Percentiles rank a stretch among this genome's conserved stretches.
phyloP scores from a whole-genome alignment of 2,329 filamentous ascomycete genomes.

The Magnaporthiopsis incrustans region DNA sequence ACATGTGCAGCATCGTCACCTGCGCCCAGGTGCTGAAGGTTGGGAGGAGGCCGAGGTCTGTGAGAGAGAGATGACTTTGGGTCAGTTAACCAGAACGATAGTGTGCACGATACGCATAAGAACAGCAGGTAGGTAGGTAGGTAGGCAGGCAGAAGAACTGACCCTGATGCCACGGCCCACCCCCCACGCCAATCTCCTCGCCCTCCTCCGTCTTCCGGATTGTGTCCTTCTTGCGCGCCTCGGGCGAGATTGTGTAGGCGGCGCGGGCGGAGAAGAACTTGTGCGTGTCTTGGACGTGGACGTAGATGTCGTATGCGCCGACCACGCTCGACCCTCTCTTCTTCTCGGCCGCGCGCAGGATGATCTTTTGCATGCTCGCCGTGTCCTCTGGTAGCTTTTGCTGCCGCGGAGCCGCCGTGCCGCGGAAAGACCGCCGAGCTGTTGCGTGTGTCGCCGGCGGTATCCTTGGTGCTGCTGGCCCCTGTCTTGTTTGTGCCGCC shows the following conservation, averaged over 20 bases:
- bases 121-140: neutral
- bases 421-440: neutral
- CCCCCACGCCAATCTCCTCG: slow-evolving; percentile 71
- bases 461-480: neutral
- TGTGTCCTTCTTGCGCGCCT: slow-evolving; percentile 54
- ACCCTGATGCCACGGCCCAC: slow-evolving; percentile 79
- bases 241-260: slow-evolving; percentile 66
- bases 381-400: neutral
- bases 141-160: slow-evolving; percentile 19
- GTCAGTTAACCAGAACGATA: neutral
- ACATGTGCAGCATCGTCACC: slow-evolving; percentile 94
- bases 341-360: neutral
- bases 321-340: neutral
- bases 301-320: neutral
- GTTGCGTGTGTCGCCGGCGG: neutral
- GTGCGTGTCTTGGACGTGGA: slow-evolving; percentile 24
- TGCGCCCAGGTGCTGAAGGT: slow-evolving; percentile 97
- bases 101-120: no score
- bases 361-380: slow-evolving; percentile 8
- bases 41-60: slow-evolving; percentile 69
- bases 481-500: neutral
- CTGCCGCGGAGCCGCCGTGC: neutral
- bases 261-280: slow-evolving; percentile 65
- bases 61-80: neutral
- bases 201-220: slow-evolving; percentile 67